phyloP scores from a whole-genome alignment of 139 green algal species.

The Chlorella vulgaris region DNA sequence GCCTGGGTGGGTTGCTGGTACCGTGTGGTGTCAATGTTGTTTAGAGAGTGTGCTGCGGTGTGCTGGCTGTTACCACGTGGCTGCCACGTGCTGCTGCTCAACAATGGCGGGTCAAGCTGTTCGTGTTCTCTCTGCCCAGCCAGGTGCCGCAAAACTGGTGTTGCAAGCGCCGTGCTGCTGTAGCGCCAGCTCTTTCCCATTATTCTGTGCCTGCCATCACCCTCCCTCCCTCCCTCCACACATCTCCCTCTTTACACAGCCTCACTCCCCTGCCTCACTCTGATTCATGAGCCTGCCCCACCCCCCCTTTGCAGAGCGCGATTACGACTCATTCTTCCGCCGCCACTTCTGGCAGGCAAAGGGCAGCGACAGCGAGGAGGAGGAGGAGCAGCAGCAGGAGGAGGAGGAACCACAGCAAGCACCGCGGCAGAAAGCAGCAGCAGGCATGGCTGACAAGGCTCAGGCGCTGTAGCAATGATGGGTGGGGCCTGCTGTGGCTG shows the following conservation, averaged over 20 bases:
- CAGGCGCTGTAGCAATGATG: neutral
- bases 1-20: no score
- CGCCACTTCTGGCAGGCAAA: conserved; percentile 13
- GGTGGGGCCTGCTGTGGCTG: neutral
- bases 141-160: no score
- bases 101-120: no score
- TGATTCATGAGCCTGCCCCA: neutral
- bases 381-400: neutral
- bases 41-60: no score
- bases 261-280: neutral
- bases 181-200: no score
- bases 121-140: no score
- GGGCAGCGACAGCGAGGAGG: conserved; percentile 3
- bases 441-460: neutral
- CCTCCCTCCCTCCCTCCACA: neutral
- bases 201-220: neutral
- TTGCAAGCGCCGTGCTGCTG: no score
- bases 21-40: no score
- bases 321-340: conserved; percentile 22
- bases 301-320: conserved; percentile 22
- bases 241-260: no score
- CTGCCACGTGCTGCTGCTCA: no score
- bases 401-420: neutral
- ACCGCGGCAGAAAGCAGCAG: neutral
- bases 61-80: no score